Evolutionary conservation across 108 stramenopile genomes (phyloP).

Genomic region (Fragilariopsis cylindrus): DNA sequence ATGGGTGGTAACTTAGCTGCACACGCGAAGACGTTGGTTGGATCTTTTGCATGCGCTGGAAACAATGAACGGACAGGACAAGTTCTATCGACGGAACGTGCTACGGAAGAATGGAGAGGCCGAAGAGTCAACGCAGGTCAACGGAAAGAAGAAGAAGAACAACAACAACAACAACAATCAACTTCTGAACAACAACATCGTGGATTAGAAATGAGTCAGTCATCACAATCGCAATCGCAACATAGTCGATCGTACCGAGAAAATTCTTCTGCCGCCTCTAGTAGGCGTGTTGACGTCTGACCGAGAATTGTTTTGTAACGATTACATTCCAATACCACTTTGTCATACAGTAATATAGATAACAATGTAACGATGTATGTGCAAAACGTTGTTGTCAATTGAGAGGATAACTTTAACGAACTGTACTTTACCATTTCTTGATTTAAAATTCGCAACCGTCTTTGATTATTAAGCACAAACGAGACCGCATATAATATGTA

Average conservation of each 20-base stretch:
- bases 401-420: too few species aligned
- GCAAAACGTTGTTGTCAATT: too few species aligned
- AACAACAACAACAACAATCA: not conserved
- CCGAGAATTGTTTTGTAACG: too few species aligned
- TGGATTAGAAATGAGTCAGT: slow-evolving; percentile 13
- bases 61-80: slow-evolving; percentile 36
- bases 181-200: not conserved
- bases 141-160: not conserved
- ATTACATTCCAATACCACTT: too few species aligned
- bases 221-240: not conserved
- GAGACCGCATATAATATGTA: too few species aligned
- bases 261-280: not conserved
- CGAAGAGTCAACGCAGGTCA: not conserved
- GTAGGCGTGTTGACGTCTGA: slow-evolving; percentile 7
- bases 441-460: too few species aligned
- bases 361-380: too few species aligned
- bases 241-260: not conserved
- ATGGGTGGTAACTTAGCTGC: slow-evolving; percentile 52
- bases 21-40: slow-evolving; percentile 52
- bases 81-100: slow-evolving; percentile 26
- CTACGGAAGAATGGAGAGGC: slow-evolving; percentile 21
- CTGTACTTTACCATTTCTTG: too few species aligned
- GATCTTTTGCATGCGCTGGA: slow-evolving; percentile 38
- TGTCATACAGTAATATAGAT: too few species aligned
- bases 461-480: too few species aligned